Base-by-base conservation (phyloP, 192 early-diverging fungal species). In the Bifiguratus adelaidae region DNA sequence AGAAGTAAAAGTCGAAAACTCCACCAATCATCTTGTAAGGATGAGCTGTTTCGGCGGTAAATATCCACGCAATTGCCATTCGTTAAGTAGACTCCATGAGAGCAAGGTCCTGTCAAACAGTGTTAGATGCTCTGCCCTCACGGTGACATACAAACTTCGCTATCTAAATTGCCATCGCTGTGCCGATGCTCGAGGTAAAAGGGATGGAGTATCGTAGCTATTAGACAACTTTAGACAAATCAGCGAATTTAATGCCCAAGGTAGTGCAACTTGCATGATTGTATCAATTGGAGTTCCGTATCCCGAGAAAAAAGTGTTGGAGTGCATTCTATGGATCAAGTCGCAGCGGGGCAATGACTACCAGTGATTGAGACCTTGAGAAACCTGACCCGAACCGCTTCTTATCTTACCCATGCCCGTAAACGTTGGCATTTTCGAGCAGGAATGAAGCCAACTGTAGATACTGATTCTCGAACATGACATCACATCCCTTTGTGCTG, bases 41-140 rank as follows among this genome's bases (percentile, higher is more conserved):
- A 52, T 13, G 66, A 69, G 6, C 61, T 61, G 24, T 37, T 15
- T 22, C 36, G 20, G 3, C 48, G 50, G 23, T 50, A 30, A 24
- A 85, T 64, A 54, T 85, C 82, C 80, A 85, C 78, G 8, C 80
- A 80, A 29, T 85, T 73, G 15, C 69, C 67, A 47, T 73, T 81
- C 47, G 74, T 57, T 41, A 85, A 44, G 25, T 79, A 80, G 0
- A 47, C 56, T 24, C 70, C 73, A 21, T 77, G 74, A 29, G 70
- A 61, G n/a, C n/a, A n/a, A n/a, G n/a, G n/a, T n/a, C n/a, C n/a
- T n/a, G n/a, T n/a, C n/a, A n/a, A n/a, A n/a, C n/a, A n/a, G n/a
- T n/a, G n/a, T n/a, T n/a, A n/a, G n/a, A n/a, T n/a, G n/a, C n/a
- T n/a, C n/a, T n/a, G n/a, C n/a, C n/a, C n/a, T 18, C n/a, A 41